Conservation (phyloP, 768 basidiomycete genomes). For the Boletus rex-veris region DNA sequence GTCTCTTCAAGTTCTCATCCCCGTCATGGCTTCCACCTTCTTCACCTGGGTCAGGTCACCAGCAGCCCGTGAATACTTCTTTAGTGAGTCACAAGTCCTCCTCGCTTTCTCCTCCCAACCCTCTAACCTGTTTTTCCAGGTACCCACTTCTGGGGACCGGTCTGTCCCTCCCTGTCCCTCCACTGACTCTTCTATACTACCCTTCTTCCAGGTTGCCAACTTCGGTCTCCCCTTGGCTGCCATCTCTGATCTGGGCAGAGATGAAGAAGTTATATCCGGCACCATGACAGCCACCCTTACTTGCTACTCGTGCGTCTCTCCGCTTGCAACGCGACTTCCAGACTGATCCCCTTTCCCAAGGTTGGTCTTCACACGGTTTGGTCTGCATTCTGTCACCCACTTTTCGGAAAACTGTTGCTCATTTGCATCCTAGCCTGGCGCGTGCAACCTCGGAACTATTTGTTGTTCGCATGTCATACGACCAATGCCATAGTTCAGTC, state of each 20-base stretch:
- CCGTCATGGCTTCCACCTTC: slow-evolving; percentile 77
- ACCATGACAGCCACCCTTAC: slow-evolving; percentile 92
- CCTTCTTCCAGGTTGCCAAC: slow-evolving; percentile 76
- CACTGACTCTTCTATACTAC: slow-evolving; percentile 3
- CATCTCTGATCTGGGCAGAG: slow-evolving; percentile 83
- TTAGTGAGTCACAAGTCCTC: slow-evolving; percentile 59
- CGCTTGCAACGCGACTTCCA: slow-evolving; percentile 4
- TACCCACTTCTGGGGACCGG: slow-evolving; percentile 98
- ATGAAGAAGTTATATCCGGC: slow-evolving; percentile 96
- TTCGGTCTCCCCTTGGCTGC: slow-evolving; percentile 98
- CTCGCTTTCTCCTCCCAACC: background rate
- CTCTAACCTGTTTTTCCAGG: slow-evolving; percentile 45
- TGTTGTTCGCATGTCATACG: slow-evolving; percentile 89
- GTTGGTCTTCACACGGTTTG: slow-evolving; percentile 93
- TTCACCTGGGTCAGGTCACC: slow-evolving; percentile 88
- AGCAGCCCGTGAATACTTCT: slow-evolving; percentile 90
- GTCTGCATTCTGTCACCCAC: slow-evolving; percentile 35
- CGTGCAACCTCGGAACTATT: slow-evolving; percentile 93
- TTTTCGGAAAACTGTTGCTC: background rate
- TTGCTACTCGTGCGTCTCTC: slow-evolving; percentile 80
- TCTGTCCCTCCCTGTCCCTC: slow-evolving; percentile 40
- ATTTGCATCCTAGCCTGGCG: slow-evolving; percentile 67
- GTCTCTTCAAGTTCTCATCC: background rate
- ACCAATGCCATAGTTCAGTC: slow-evolving; percentile 89
- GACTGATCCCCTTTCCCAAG: slow-evolving; percentile 28